A percentile compares a stretch with the other conserved stretches of the same genome.
phyloP scores from a whole-genome alignment of 2,329 filamentous ascomycete species.

The Trichoderma semiorbis region DNA sequence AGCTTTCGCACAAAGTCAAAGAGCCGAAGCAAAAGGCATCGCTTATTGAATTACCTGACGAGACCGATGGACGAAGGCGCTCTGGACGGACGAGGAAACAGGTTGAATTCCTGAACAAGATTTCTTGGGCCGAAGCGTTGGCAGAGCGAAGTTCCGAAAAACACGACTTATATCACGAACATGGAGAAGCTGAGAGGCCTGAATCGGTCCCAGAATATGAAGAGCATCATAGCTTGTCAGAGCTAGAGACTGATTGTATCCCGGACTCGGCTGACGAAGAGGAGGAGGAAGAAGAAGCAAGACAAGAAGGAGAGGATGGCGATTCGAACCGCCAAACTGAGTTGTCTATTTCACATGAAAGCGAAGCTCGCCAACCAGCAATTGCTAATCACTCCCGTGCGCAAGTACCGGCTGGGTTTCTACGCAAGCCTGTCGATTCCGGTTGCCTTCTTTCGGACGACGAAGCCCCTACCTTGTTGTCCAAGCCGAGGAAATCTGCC shows the following conservation, averaged over 20 bases:
- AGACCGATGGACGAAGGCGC: constrained; percentile 21
- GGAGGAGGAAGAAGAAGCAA: neutral
- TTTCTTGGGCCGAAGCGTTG: constrained; percentile 29
- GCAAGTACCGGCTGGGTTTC: neutral
- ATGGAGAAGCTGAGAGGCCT: constrained; percentile 7
- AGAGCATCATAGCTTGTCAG: neutral
- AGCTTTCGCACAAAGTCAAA: neutral
- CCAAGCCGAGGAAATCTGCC: constrained; percentile 12
- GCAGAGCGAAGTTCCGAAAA: constrained; percentile 16
- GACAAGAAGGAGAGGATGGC: neutral
- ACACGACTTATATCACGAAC: constrained; percentile 19
- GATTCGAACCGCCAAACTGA: neutral
- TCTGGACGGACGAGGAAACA: constrained; percentile 30
- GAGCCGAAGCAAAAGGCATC: neutral
- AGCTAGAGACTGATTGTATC: constrained; percentile 7
- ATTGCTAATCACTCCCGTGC: neutral
- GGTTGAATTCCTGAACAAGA: constrained; percentile 30
- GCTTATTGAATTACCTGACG: constrained; percentile 13
- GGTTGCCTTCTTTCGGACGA: constrained; percentile 35
- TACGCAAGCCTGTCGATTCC: constrained; percentile 11
- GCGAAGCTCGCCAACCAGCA: constrained; percentile 12
- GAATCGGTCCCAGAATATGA: neutral
- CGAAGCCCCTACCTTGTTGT: constrained; percentile 31
- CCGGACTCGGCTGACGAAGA: constrained; percentile 9
- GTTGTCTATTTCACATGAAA: constrained; percentile 1